Percentiles rank a stretch among this genome's conserved stretches.
Conservation (phyloP, 2,329 filamentous ascomycete species). For the Chaetomiaceae sp. region DNA sequence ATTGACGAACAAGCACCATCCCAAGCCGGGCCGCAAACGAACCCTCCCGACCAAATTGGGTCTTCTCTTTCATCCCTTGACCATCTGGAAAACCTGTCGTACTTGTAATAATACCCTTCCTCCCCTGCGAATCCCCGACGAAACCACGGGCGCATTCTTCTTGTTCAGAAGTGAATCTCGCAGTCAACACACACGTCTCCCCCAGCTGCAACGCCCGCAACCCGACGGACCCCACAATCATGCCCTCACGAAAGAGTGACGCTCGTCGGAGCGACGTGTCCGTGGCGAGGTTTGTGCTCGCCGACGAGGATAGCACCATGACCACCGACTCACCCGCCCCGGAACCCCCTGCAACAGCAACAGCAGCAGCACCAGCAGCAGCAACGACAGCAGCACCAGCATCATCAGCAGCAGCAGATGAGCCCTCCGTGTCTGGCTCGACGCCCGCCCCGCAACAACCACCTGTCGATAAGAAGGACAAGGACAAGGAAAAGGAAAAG, state of each 20-base stretch:
- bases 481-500: slow-evolving; percentile 18
- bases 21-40: neutral
- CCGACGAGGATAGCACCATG: slow-evolving; percentile 36
- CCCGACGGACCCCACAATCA: slow-evolving; percentile 26
- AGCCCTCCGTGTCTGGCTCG: slow-evolving; percentile 23
- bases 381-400: slow-evolving; percentile 11
- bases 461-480: slow-evolving; percentile 21
- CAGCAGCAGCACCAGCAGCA: slow-evolving; percentile 18
- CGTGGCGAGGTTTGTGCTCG: slow-evolving; percentile 40
- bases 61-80: neutral
- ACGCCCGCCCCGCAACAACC: slow-evolving; percentile 24
- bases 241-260: slow-evolving; percentile 56
- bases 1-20: neutral
- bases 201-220: neutral
- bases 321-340: slow-evolving; percentile 12
- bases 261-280: slow-evolving; percentile 40
- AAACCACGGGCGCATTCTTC: neutral
- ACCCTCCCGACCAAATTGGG: too few species aligned
- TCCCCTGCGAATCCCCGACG: neutral
- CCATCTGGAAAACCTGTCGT: neutral
- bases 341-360: slow-evolving; percentile 2
- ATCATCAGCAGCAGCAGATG: slow-evolving; percentile 8
- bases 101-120: too few species aligned
- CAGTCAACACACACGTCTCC: too few species aligned
- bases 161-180: too few species aligned